phyloP scores from a whole-genome alignment of 1,284 basidiomycete species.

The Trichosporon coremiiforme region DNA sequence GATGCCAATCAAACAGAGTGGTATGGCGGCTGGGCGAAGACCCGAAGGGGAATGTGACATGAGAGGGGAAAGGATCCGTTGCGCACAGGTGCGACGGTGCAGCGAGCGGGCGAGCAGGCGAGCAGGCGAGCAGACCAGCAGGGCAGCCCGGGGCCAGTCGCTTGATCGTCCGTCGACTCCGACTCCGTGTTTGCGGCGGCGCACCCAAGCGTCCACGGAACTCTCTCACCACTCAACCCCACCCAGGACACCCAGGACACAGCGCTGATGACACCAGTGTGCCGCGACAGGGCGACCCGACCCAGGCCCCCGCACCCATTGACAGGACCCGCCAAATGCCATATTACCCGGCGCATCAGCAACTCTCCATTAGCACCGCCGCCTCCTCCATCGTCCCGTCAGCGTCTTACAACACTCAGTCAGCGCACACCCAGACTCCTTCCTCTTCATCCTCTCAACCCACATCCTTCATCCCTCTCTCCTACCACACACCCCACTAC shows the following conservation, averaged over 20 bases:
- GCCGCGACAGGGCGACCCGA: background rate
- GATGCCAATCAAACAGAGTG: background rate
- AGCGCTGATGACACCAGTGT: background rate
- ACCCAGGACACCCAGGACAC: background rate
- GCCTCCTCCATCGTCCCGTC: background rate
- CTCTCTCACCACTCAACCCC: background rate
- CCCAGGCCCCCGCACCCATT: background rate
- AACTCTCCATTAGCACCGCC: background rate
- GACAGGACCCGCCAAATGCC: background rate
- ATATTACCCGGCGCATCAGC: background rate
- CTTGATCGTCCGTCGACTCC: background rate
- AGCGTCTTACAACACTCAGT: slow-evolving; percentile 5
- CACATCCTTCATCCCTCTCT: background rate
- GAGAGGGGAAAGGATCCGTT: background rate
- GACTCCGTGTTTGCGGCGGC: background rate
- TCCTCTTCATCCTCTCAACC: slow-evolving; percentile 6
- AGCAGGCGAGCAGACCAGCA: too few relatives aligned
- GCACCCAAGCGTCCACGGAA: background rate
- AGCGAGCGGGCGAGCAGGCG: background rate
- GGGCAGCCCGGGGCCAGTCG: background rate
- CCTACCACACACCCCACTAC: slow-evolving; percentile 18
- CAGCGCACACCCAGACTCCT: background rate
- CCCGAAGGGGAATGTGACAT: slow-evolving; percentile 10
- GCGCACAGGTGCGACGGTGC: background rate
- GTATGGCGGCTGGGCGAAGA: background rate